Conservation (phyloP, 2,329 filamentous ascomycete species). For the Alternaria novae-zelandiae region DNA sequence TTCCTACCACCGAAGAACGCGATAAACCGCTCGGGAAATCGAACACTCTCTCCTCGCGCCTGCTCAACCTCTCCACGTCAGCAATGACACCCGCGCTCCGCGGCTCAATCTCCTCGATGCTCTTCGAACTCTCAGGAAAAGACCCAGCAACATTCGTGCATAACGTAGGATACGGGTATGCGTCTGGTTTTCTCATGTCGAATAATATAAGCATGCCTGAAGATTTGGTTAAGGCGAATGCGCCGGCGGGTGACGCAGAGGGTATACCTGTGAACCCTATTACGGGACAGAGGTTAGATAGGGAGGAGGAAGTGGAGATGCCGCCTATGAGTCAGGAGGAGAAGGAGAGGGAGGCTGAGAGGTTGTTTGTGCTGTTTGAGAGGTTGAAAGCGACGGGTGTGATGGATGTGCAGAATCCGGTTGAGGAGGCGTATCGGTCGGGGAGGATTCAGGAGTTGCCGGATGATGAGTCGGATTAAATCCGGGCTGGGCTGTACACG, state of each 20-base stretch:
- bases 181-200: constrained; percentile 85
- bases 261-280: constrained; percentile 73
- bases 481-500: too few species aligned
- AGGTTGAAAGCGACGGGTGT: constrained; percentile 77
- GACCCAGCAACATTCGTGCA: constrained; percentile 81
- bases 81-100: constrained; percentile 74
- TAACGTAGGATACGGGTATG: constrained; percentile 94
- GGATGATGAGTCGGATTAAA: constrained; percentile 52
- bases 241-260: constrained; percentile 32
- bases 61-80: constrained; percentile 80
- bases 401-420: constrained; percentile 78
- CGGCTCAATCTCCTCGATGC: constrained; percentile 75
- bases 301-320: constrained; percentile 64
- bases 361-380: constrained; percentile 89
- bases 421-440: constrained; percentile 71
- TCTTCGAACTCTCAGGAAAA: constrained; percentile 86
- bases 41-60: constrained; percentile 73
- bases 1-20: constrained; percentile 80
- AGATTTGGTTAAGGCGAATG: constrained; percentile 64
- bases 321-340: constrained; percentile 88
- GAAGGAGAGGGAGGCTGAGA: constrained; percentile 89
- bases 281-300: constrained; percentile 80
- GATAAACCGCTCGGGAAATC: constrained; percentile 77
- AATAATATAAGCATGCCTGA: constrained; percentile 81
- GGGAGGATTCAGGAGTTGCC: constrained; percentile 74